Evolutionary conservation across 371 early-diverging fungal species (phyloP).

Genomic region (Chytridiales sp.): DNA sequence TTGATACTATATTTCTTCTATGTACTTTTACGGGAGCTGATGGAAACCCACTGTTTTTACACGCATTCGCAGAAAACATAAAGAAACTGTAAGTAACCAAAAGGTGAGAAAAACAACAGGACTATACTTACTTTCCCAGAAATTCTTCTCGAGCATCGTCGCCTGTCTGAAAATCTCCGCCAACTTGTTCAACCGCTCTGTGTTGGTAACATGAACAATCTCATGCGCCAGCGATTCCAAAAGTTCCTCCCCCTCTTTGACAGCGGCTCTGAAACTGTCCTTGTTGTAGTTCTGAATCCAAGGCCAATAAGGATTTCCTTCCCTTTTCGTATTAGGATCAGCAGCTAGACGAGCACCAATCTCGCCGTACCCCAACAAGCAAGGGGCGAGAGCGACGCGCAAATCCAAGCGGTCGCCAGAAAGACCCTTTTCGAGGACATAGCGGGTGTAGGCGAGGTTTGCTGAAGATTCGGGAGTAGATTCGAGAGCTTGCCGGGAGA

Average conservation of each 20-base stretch:
- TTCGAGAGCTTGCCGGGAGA: slow-evolving; percentile 64
- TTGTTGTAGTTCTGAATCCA: slow-evolving; percentile 77
- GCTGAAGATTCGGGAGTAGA: slow-evolving; percentile 66
- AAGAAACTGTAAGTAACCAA: neutral
- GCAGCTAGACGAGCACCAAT: slow-evolving; percentile 66
- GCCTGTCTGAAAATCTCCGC: slow-evolving; percentile 71
- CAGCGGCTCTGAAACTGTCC: slow-evolving; percentile 66
- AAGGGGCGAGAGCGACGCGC: slow-evolving; percentile 75
- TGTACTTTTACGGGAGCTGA: too few relatives aligned
- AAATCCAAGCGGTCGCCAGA: slow-evolving; percentile 73
- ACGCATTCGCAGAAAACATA: too few relatives aligned
- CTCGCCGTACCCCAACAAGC: slow-evolving; percentile 79
- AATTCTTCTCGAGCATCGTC: slow-evolving; percentile 64
- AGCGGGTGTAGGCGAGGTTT: slow-evolving; percentile 81
- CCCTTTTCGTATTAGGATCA: slow-evolving; percentile 62
- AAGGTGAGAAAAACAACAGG: neutral
- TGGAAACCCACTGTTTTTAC: too few relatives aligned
- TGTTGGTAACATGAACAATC: slow-evolving; percentile 46
- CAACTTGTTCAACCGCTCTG: slow-evolving; percentile 57
- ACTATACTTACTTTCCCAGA: slow-evolving; percentile 61
- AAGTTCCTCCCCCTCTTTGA: slow-evolving; percentile 57
- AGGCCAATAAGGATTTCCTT: slow-evolving; percentile 76
- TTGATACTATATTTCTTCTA: too few relatives aligned
- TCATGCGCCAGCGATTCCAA: slow-evolving; percentile 55
- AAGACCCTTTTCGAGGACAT: slow-evolving; percentile 70